Evolutionary conservation across 2,329 filamentous ascomycete genomes (phyloP).

Genomic region (Neofusicoccum ribis): DNA sequence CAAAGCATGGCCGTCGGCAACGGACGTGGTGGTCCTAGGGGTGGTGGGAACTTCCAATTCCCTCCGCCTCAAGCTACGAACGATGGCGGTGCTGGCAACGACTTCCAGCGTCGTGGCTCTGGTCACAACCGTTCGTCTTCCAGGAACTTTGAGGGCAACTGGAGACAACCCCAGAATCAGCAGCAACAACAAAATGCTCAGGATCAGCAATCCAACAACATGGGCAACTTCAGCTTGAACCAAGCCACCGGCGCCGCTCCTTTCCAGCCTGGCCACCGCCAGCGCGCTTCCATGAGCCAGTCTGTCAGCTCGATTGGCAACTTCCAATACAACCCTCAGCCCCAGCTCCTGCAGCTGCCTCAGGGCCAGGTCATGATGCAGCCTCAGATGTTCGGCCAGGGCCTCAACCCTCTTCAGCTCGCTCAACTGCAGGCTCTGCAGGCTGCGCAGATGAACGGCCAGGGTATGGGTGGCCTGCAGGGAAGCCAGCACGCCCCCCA

Average conservation of each 20-base stretch:
- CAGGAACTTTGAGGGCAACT: slow-evolving; percentile 96
- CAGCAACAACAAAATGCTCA: slow-evolving; percentile 48
- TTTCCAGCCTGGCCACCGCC: slow-evolving; percentile 91
- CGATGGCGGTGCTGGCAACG: slow-evolving; percentile 54
- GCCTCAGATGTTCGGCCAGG: slow-evolving; percentile 83
- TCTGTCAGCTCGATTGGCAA: slow-evolving; percentile 80
- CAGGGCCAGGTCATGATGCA: slow-evolving; percentile 82
- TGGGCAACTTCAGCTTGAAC: slow-evolving; percentile 67
- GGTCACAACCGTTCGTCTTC: slow-evolving; percentile 82
- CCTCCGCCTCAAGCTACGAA: slow-evolving; percentile 55
- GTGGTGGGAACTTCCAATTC: slow-evolving; percentile 73
- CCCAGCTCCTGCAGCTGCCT: slow-evolving; percentile 82
- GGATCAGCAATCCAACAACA: slow-evolving; percentile 52
- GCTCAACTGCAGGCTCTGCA: slow-evolving; percentile 91
- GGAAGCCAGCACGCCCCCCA: slow-evolving; percentile 71
- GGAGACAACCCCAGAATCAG: slow-evolving; percentile 75
- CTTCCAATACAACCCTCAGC: slow-evolving; percentile 87
- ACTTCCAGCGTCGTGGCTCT: slow-evolving; percentile 75
- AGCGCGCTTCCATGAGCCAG: slow-evolving; percentile 78
- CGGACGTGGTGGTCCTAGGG: slow-evolving; percentile 65
- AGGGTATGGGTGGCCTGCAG: slow-evolving; percentile 64
- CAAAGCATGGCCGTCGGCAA: slow-evolving; percentile 84
- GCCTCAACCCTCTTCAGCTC: slow-evolving; percentile 83
- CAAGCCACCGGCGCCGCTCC: slow-evolving; percentile 68
- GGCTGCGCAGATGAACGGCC: slow-evolving; percentile 78